phyloP scores from a whole-genome alignment of 2,329 filamentous ascomycete species.

The Aspergillus ibericus region DNA sequence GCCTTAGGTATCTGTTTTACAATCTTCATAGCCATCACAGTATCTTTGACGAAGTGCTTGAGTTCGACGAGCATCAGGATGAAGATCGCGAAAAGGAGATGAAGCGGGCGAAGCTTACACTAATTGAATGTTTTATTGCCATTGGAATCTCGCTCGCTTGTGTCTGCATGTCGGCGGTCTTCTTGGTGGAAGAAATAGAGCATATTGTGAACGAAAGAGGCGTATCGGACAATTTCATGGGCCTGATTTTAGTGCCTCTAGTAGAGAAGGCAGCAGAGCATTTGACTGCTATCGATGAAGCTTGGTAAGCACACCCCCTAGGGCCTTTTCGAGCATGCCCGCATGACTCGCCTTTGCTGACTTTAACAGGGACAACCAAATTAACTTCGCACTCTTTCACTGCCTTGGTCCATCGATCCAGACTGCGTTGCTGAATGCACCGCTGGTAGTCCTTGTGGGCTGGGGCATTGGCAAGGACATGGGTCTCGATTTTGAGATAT shows the following conservation, averaged over 20 bases:
- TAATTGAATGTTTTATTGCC: constrained; percentile 70
- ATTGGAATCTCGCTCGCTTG: constrained; percentile 64
- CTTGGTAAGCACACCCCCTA: constrained; percentile 57
- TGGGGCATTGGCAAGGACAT: constrained; percentile 73
- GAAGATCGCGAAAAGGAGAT: constrained; percentile 62
- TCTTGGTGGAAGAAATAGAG: constrained; percentile 71
- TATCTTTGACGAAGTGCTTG: constrained; percentile 73
- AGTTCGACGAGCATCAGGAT: constrained; percentile 68
- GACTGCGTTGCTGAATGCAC: constrained; percentile 84
- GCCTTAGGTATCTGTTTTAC: constrained; percentile 60
- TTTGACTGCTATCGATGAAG: constrained; percentile 79
- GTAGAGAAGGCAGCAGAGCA: constrained; percentile 88
- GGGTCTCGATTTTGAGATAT: constrained; percentile 81
- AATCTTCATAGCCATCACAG: constrained; percentile 75
- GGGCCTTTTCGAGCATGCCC: not conserved
- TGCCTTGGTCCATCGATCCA: constrained; percentile 85
- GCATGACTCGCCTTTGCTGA: not conserved
- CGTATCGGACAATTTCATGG: constrained; percentile 61
- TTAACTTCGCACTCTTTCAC: constrained; percentile 83
- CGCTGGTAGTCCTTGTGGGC: constrained; percentile 77
- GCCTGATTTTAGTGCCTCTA: constrained; percentile 74
- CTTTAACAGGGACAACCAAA: constrained; percentile 48
- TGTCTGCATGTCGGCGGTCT: constrained; percentile 72
- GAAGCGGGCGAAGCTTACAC: constrained; percentile 67
- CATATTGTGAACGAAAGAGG: constrained; percentile 54